Evolutionary conservation across 257 asterid species (phyloP), one percentile per base, ranked within the genome.

Genomic region (Salvia splendens): DNA sequence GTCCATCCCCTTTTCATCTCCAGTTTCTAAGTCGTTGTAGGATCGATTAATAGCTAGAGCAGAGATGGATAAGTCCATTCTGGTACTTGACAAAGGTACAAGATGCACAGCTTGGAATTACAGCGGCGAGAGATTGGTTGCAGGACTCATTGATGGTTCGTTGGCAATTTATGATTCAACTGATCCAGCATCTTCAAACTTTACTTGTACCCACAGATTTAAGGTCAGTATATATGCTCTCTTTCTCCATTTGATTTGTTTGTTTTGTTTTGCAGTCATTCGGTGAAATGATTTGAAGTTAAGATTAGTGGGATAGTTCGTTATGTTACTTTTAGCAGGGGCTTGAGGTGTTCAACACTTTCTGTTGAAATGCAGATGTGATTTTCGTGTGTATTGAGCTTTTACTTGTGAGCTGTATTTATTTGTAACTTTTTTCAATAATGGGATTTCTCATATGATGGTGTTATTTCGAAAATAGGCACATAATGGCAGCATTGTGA

Each of bases 21-120:
- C 49, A 30, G 16, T 28, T 43, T 69, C 9, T 12, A 1, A 28
- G 24, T 11, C 32, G 17, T 12, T 33, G 2, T 52, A 54, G 47
- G 15, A 67, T 15, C 38, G 45, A 15, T 54, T 59, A 15, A 46
- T 45, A 43, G 56, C 67, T 33, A 38, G 30, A 64, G 35, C 42
- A 15, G 55, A 45, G 41, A 90, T 88, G 97, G 97, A 88, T 45
- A 80, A 77, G 36, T 58, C 78, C 4, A 74, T 88, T 71, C 15
- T 86, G 75, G 69, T 73, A 1, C 86, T 91, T 15, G 90, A 85
- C 4, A 75, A 83, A 71, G 94, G 89, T 8, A 85, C 92, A 14
- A 73, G 75, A 11, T 92, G 92, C 76, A 79, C 92, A 10, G 86
- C 92, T 45, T 92, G 98, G 96, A 89, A 89, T 77, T 86, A 80